Conservation (phyloP, 768 basidiomycete species). For the Lepiota brunneoincarnata region DNA sequence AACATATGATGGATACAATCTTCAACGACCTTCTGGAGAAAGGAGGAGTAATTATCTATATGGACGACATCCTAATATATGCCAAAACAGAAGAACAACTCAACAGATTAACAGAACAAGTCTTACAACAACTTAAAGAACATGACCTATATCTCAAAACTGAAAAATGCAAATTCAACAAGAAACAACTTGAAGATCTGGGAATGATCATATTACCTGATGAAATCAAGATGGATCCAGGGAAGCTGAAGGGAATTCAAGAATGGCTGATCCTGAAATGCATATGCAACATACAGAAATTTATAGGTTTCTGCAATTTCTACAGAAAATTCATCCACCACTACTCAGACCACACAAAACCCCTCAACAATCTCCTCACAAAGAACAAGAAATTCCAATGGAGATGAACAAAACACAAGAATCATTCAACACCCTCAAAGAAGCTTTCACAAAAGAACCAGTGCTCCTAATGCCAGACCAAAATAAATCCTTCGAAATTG, state of each 20-base stretch:
- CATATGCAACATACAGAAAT: too few relatives aligned
- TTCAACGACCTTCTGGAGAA: slow-evolving; percentile 21
- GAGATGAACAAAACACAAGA: slow-evolving; percentile 16
- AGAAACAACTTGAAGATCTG: slow-evolving; percentile 2
- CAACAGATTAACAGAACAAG: neutral
- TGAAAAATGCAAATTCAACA: slow-evolving; percentile 9
- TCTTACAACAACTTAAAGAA: neutral
- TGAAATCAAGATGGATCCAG: slow-evolving; percentile 7
- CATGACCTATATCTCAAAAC: slow-evolving; percentile 5
- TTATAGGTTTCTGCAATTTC: slow-evolving; percentile 40
- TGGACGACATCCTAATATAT: slow-evolving; percentile 39
- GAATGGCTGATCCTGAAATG: slow-evolving; percentile 2
- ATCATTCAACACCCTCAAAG: slow-evolving; percentile 29
- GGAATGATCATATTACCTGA: neutral
- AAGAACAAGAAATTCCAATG: slow-evolving; percentile 27
- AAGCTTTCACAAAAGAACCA: slow-evolving; percentile 20
- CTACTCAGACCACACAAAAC: slow-evolving; percentile 26
- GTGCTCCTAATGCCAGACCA: slow-evolving; percentile 20
- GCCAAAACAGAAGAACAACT: slow-evolving; percentile 4
- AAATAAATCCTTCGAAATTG: slow-evolving; percentile 20
- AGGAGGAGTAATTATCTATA: slow-evolving; percentile 32
- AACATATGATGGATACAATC: slow-evolving; percentile 19
- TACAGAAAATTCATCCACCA: slow-evolving; percentile 30
- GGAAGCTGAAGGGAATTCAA: slow-evolving; percentile 2
- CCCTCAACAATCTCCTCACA: slow-evolving; percentile 23